phyloP scores from a whole-genome alignment of 257 asterid genomes.

The Buddleja alternifolia region DNA sequence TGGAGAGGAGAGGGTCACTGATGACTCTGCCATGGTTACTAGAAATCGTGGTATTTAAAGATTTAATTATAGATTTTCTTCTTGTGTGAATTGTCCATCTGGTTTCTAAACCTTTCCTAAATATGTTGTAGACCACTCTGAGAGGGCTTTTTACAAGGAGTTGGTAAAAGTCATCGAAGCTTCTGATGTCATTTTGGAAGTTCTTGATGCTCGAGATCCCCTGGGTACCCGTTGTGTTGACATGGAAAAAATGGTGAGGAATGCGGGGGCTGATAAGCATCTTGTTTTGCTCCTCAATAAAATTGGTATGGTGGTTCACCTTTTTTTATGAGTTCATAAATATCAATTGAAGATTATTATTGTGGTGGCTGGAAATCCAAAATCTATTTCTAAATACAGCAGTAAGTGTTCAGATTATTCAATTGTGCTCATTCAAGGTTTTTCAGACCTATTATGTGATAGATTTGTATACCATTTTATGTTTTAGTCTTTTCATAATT shows the following conservation, averaged over 20 bases:
- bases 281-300: slow-evolving; percentile 89
- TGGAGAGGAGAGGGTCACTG: slow-evolving; percentile 40
- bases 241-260: slow-evolving; percentile 92
- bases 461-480: not conserved
- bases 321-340: slow-evolving; percentile 2
- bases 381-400: not conserved
- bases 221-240: slow-evolving; percentile 88
- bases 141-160: slow-evolving; percentile 89
- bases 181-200: slow-evolving; percentile 94
- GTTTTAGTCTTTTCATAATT: not conserved
- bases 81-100: not conserved
- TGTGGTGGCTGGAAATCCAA: not conserved
- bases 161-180: slow-evolving; percentile 88
- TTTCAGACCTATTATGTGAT: not conserved
- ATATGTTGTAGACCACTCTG: slow-evolving; percentile 59
- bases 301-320: slow-evolving; percentile 59
- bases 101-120: not conserved
- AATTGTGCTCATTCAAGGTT: not conserved
- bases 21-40: slow-evolving; percentile 32
- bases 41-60: slow-evolving; percentile 57
- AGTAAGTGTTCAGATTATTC: not conserved
- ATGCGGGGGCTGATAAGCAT: slow-evolving; percentile 73
- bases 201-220: slow-evolving; percentile 98
- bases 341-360: not conserved
- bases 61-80: not conserved